Conservation (phyloP, 2,329 filamentous ascomycete genomes). For the Ilyonectria sp. region DNA sequence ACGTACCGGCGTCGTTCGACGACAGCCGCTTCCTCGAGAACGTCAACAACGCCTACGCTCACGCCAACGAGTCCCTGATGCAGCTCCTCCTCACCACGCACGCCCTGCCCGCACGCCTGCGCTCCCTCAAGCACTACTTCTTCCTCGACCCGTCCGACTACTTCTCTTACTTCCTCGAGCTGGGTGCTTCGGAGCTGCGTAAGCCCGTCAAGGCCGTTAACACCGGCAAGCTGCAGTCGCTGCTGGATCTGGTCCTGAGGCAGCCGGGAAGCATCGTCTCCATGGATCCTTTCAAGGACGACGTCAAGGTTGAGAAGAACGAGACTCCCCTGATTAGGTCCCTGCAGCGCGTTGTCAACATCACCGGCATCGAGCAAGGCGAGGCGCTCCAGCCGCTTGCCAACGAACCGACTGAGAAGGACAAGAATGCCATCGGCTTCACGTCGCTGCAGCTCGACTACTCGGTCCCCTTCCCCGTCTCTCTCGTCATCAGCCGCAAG, state of each 20-base stretch:
- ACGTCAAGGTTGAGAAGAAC: slow-evolving; percentile 98
- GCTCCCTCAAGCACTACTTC: slow-evolving; percentile 98
- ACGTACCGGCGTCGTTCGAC: slow-evolving; percentile 94
- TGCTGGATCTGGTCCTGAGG: slow-evolving; percentile 96
- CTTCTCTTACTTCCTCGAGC: slow-evolving; percentile 97
- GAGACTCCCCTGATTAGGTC: slow-evolving; percentile 93
- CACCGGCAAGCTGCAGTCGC: slow-evolving; percentile 90
- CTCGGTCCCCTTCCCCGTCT: slow-evolving; percentile 93
- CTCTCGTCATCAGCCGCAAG: slow-evolving; percentile 94
- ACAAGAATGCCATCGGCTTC: slow-evolving; percentile 91
- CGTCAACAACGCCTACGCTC: slow-evolving; percentile 93
- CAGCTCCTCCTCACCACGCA: slow-evolving; percentile 94
- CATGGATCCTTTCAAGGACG: slow-evolving; percentile 97
- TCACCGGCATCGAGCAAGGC: slow-evolving; percentile 94
- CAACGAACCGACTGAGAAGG: slow-evolving; percentile 78
- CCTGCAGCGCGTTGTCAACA: slow-evolving; percentile 95
- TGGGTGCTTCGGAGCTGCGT: slow-evolving; percentile 89
- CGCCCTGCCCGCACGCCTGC: slow-evolving; percentile 86
- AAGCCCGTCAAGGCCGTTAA: slow-evolving; percentile 93
- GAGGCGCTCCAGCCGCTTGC: slow-evolving; percentile 83
- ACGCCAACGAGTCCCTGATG: slow-evolving; percentile 94
- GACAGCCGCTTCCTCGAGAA: slow-evolving; percentile 95
- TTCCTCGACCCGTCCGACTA: slow-evolving; percentile 98
- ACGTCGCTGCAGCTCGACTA: slow-evolving; percentile 96
- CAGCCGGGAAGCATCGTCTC: slow-evolving; percentile 95